Conservation (phyloP, 805 yeast species). For the Yamadazyma takamatsuzukensis region DNA sequence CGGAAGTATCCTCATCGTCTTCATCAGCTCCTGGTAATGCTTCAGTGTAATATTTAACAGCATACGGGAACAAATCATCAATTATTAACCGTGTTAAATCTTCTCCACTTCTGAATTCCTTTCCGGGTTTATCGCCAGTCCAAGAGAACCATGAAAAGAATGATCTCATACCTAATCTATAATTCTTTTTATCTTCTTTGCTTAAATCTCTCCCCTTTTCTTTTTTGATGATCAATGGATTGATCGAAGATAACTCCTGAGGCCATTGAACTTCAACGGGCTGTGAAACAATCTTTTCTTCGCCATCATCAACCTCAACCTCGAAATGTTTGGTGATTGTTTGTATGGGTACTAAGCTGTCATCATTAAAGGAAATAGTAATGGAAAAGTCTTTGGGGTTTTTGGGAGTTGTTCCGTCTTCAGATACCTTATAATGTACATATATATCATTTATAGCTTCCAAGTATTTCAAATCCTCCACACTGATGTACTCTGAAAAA, state of each 20-base stretch:
- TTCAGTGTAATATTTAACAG: conserved; percentile 76
- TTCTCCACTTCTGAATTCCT: conserved; percentile 75
- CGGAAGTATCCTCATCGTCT: conserved; percentile 47
- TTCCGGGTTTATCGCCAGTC: conserved; percentile 77
- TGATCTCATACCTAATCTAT: conserved; percentile 72
- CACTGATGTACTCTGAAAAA: conserved; percentile 72
- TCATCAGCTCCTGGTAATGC: conserved; percentile 61
- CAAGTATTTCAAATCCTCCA: conserved; percentile 72
- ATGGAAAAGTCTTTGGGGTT: conserved; percentile 52
- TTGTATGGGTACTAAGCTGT: conserved; percentile 52
- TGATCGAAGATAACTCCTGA: conserved; percentile 47
- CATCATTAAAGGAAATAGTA: conserved; percentile 51
- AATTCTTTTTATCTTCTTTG: conserved; percentile 54
- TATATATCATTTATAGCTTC: conserved; percentile 64
- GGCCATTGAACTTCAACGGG: conserved; percentile 70
- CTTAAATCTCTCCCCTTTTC: conserved; percentile 35
- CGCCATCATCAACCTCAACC: conserved; percentile 47
- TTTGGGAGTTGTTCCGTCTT: conserved; percentile 18
- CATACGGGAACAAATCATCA: conserved; percentile 82
- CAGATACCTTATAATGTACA: conserved; percentile 49
- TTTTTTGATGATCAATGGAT: conserved; percentile 50
- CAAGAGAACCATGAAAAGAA: conserved; percentile 86
- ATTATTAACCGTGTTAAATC: conserved; percentile 67
- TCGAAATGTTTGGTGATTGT: conserved; percentile 58
- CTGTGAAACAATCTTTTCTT: conserved; percentile 52